Evolutionary conservation across 208 protist species (phyloP), one percentile per base, ranked within the genome.

Genomic region (Crithidia fasciculata): DNA sequence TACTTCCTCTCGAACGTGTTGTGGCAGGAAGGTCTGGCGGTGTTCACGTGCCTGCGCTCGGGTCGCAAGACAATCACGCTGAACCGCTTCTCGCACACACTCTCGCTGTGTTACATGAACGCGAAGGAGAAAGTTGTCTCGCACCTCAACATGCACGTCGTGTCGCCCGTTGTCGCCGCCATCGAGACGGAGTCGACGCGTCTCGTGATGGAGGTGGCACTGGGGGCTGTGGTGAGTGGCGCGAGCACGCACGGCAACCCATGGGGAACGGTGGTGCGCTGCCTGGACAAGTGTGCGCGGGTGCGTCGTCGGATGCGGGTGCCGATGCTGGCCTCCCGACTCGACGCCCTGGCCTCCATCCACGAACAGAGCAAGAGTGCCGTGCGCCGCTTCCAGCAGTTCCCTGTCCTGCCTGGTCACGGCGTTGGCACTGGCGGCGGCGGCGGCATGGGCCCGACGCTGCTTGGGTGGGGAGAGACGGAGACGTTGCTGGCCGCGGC

Each of bases 261-360:
- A 40, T 94, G 89, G 89, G 80, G 77, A 13, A 60, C 56, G 13
- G 85, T 85, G 19, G 89, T 94, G 68, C 87, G 83, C 37, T 69
- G 73, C 43, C 73, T 94, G 52, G 85, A 92, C 53, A 80, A 76
- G 47, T 91, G 78, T 43, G 85, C 79, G 0, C 87, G 85, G n/a
- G 78, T 94, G 49, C 87, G 89, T 15, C 79, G 89, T 4, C 89
- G 87, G 37, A 94, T 94, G 89, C 86, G 83, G 18, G 82, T 92
- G 44, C 89, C 89, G 66, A 94, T 91, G 84, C 78, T 92, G 10
- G 89, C 89, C 9, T 89, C 84, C 0, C 86, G 89, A 5, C 80
- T 94, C 3, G 85, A 92, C 65, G 89, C 89, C 2, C 74, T 94
- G n/a, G 78, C 84, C n/a, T 92, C 89, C 3, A 87, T 94, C 45